Evolutionary conservation across 1,284 basidiomycete species (phyloP).

Genomic region (Puccinia polysora): DNA sequence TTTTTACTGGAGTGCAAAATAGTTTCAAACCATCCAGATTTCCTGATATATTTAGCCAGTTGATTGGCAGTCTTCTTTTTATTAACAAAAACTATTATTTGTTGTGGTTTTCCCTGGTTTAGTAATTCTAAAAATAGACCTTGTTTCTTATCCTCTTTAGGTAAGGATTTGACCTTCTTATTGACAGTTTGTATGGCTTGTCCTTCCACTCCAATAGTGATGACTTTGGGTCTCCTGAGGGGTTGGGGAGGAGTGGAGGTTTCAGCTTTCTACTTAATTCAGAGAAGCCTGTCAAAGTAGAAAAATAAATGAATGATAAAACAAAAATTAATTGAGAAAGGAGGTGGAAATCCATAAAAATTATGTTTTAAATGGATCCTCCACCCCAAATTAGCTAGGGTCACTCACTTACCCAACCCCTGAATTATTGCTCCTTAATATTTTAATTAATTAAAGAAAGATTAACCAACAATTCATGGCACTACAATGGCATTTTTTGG

Average conservation of each 20-base stretch:
- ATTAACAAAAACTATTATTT: conserved; percentile 98
- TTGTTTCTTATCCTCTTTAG: conserved; percentile 88
- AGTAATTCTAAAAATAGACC: conserved; percentile 81
- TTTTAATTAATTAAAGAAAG: too few species aligned
- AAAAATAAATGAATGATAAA: too few species aligned
- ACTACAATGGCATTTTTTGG: too few species aligned
- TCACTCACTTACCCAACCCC: too few species aligned
- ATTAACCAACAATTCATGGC: too few species aligned
- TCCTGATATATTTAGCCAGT: conserved; percentile 83
- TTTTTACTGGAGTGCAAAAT: conserved; percentile 95
- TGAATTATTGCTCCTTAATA: too few species aligned
- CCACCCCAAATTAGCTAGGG: too few species aligned
- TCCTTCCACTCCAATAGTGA: conserved; percentile 95
- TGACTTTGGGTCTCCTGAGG: conserved; percentile 80
- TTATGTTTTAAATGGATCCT: too few species aligned
- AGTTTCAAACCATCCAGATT: conserved; percentile 77
- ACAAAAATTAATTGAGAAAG: too few species aligned
- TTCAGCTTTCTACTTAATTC: too few species aligned
- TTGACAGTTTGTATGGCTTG: conserved; percentile 97
- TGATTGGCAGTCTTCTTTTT: conserved; percentile 98
- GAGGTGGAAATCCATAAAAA: too few species aligned
- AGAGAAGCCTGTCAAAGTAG: too few species aligned
- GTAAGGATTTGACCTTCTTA: conserved; percentile 89
- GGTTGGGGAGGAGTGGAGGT: conserved; percentile 95
- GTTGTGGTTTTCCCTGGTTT: conserved; percentile 69